Percentiles rank a stretch among this genome's conserved stretches.
Conservation (phyloP, 768 basidiomycete genomes). For the Lanmaoa rubissima region DNA sequence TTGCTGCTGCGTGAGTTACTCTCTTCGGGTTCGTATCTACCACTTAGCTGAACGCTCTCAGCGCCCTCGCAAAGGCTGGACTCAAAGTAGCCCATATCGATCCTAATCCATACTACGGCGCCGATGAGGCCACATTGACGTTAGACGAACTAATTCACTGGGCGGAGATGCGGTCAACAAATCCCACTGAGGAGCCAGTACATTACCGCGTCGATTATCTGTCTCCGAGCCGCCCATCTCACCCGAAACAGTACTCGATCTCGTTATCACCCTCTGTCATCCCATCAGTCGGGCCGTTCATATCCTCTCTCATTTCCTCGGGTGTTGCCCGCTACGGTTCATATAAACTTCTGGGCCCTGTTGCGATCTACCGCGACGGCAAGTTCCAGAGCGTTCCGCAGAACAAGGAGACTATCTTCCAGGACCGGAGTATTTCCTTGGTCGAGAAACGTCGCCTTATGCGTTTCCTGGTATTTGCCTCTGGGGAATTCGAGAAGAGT, state of each 20-base stretch:
- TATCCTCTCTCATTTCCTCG: constrained; percentile 74
- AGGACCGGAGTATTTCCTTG: constrained; percentile 69
- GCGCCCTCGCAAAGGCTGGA: constrained; percentile 86
- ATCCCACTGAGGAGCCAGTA: constrained; percentile 8
- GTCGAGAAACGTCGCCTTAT: constrained; percentile 88
- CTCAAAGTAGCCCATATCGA: constrained; percentile 89
- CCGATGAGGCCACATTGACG: constrained; percentile 74
- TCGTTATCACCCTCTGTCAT: constrained; percentile 84
- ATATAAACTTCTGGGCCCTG: constrained; percentile 76
- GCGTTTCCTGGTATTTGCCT: constrained; percentile 85
- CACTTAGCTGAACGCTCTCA: constrained; percentile 31
- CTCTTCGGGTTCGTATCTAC: background rate
- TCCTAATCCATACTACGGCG: constrained; percentile 81
- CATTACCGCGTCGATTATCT: constrained; percentile 37
- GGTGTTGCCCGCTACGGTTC: constrained; percentile 91
- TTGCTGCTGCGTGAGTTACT: constrained; percentile 77
- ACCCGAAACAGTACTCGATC: constrained; percentile 77
- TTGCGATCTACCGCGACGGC: constrained; percentile 55
- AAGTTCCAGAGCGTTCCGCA: constrained; percentile 69
- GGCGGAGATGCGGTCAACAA: constrained; percentile 44
- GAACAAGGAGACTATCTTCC: constrained; percentile 93
- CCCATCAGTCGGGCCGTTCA: constrained; percentile 73
- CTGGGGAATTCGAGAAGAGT: constrained; percentile 67
- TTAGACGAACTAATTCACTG: constrained; percentile 77
- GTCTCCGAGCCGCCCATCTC: constrained; percentile 43